Evolutionary conservation across 75 land plant genomes (phyloP).

Genomic region (Gnetum montanum): DNA sequence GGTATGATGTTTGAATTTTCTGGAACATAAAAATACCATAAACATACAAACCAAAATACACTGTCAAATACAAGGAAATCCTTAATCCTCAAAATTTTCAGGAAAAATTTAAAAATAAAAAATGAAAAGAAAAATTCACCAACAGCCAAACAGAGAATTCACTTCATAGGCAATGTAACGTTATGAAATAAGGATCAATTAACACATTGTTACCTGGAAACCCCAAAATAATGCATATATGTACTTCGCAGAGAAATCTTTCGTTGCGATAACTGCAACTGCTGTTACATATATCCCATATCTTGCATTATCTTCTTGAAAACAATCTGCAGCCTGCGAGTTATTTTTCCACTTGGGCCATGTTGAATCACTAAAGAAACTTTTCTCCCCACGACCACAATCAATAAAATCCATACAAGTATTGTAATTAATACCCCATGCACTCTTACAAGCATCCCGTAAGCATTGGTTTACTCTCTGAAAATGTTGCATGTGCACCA

Average conservation of each 20-base stretch:
- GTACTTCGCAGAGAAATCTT: slow-evolving; percentile 33
- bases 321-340: slow-evolving; percentile 16
- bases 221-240: slow-evolving; percentile 84
- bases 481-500: no score
- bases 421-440: slow-evolving; percentile 1
- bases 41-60: no score
- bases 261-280: slow-evolving; percentile 33
- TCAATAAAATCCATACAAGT: no score
- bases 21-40: no score
- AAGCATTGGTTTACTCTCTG: slow-evolving; percentile 74
- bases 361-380: background rate
- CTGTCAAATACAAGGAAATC: no score
- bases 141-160: no score
- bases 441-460: slow-evolving; percentile 31
- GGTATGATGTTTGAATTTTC: no score
- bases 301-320: background rate
- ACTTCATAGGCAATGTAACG: background rate
- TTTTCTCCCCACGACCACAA: background rate
- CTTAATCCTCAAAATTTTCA: no score
- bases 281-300: slow-evolving; percentile 70
- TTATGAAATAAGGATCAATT: background rate
- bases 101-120: no score
- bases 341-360: slow-evolving; percentile 24
- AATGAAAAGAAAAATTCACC: no score
- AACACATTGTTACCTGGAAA: slow-evolving; percentile 57